Conservation (phyloP, 1,139 yeast species). For the Candida sp. region DNA sequence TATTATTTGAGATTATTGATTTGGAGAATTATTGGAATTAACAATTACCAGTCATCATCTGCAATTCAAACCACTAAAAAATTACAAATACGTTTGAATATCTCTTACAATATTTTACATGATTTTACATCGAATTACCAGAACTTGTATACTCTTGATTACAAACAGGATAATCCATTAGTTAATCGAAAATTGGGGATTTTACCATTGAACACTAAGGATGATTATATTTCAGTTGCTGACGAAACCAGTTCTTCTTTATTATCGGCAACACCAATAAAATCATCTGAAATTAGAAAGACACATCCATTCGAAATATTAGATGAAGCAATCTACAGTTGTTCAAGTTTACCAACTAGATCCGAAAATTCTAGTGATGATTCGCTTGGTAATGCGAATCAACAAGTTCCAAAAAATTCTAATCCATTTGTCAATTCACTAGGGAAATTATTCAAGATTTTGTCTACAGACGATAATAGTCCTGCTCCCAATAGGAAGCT, state of each 20-base stretch:
- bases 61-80: constrained; percentile 28
- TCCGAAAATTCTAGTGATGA: constrained; percentile 6
- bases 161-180: constrained; percentile 49
- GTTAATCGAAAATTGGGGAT: constrained; percentile 50
- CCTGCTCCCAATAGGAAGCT: background rate
- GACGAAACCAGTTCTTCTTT: constrained; percentile 13
- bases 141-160: constrained; percentile 13
- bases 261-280: constrained; percentile 10
- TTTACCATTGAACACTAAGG: constrained; percentile 28
- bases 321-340: constrained; percentile 73
- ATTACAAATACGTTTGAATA: constrained; percentile 26
- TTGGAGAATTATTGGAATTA: constrained; percentile 62
- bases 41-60: constrained; percentile 35
- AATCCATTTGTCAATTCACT: constrained; percentile 35
- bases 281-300: constrained; percentile 36
- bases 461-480: constrained; percentile 27
- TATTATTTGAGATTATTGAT: constrained; percentile 64
- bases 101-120: constrained; percentile 15
- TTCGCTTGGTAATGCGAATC: constrained; percentile 6
- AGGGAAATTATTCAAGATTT: constrained; percentile 35
- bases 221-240: constrained; percentile 20
- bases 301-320: constrained; percentile 70
- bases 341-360: constrained; percentile 32
- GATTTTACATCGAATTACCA: constrained; percentile 13
- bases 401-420: constrained; percentile 10